These are phyloP conservation scores for Nakataea oryzae DNA, from an alignment of 2,329 filamentous ascomycete species.

Conservation along the genomic window DNA sequence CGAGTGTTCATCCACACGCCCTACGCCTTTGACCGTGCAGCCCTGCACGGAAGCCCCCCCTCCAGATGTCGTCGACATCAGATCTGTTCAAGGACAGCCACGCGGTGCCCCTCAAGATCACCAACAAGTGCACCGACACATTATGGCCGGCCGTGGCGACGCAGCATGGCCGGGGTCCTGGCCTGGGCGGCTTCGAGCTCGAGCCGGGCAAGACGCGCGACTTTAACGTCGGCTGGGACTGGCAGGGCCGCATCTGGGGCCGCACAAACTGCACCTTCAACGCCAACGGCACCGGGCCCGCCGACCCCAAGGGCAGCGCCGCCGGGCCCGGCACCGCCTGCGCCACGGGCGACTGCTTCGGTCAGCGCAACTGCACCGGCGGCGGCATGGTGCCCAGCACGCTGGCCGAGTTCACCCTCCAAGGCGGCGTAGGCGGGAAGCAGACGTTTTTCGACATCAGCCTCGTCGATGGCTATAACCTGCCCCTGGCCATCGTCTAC, in stretches of 20 bases:
- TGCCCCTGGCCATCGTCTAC: slow-evolving; percentile 56
- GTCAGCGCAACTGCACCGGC: slow-evolving; percentile 56
- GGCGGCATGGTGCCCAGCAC: slow-evolving; percentile 64
- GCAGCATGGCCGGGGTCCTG: slow-evolving; percentile 59
- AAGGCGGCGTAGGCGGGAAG: slow-evolving; percentile 45
- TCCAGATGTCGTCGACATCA: not conserved
- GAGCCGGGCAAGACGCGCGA: slow-evolving; percentile 43
- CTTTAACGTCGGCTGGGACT: slow-evolving; percentile 59
- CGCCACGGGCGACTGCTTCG: slow-evolving; percentile 66
- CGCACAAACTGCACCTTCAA: slow-evolving; percentile 76
- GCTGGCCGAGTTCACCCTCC: slow-evolving; percentile 70
- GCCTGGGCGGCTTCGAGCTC: slow-evolving; percentile 59
- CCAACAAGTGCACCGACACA: slow-evolving; percentile 59
- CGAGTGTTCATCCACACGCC: no score
- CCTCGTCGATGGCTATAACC: slow-evolving; percentile 75
- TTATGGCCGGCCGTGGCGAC: slow-evolving; percentile 71
- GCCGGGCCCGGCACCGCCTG: slow-evolving; percentile 48
- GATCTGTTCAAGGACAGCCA: slow-evolving; percentile 7
- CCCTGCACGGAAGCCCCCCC: not conserved
- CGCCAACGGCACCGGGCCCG: slow-evolving; percentile 44
- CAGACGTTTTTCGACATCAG: slow-evolving; percentile 81
- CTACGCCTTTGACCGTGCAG: no score
- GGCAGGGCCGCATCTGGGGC: slow-evolving; percentile 76
- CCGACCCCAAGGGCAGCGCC: slow-evolving; percentile 12
- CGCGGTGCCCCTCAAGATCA: slow-evolving; percentile 52